Percentiles rank a stretch among this genome's conserved stretches.
Conservation (phyloP, 768 basidiomycete genomes). For the Suillus fuscotomentosus region DNA sequence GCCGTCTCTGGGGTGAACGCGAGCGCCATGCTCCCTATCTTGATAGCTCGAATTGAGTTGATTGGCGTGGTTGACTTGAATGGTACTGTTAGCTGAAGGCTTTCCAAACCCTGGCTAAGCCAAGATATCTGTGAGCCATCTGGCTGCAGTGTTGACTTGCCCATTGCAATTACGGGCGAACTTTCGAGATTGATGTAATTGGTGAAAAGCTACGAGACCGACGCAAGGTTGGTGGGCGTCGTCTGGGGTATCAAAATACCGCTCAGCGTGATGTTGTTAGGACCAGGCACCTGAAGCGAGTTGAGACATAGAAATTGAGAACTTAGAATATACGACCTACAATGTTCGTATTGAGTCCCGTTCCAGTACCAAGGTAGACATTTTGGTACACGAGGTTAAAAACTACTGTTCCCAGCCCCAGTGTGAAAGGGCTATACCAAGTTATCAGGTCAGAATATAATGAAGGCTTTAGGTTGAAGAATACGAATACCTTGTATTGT, state of each 20-base stretch:
- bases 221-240: slow-evolving; percentile 39
- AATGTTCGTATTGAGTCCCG: slow-evolving; percentile 48
- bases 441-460: slow-evolving; percentile 1
- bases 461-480: not conserved
- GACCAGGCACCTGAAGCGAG: slow-evolving; percentile 42
- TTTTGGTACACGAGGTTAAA: slow-evolving; percentile 61
- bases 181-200: slow-evolving; percentile 65
- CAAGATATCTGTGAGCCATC: slow-evolving; percentile 62
- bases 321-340: slow-evolving; percentile 32
- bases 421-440: slow-evolving; percentile 55
- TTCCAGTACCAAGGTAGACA: slow-evolving; percentile 56
- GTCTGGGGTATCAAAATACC: slow-evolving; percentile 59
- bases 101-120: slow-evolving; percentile 60
- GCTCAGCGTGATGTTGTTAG: slow-evolving; percentile 56
- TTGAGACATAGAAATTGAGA: slow-evolving; percentile 2
- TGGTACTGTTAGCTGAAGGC: slow-evolving; percentile 59
- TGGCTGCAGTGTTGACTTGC: slow-evolving; percentile 53
- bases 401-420: slow-evolving; percentile 64
- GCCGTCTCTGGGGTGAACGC: slow-evolving; percentile 50
- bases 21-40: slow-evolving; percentile 58
- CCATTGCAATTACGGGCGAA: slow-evolving; percentile 58
- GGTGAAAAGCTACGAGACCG: slow-evolving; percentile 65
- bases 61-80: slow-evolving; percentile 52
- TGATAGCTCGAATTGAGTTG: slow-evolving; percentile 62
- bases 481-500: slow-evolving; percentile 56